These are phyloP conservation scores for Backusella macrospora DNA, from an alignment of 192 early-diverging fungal genomes.

Conservation along the genomic window DNA sequence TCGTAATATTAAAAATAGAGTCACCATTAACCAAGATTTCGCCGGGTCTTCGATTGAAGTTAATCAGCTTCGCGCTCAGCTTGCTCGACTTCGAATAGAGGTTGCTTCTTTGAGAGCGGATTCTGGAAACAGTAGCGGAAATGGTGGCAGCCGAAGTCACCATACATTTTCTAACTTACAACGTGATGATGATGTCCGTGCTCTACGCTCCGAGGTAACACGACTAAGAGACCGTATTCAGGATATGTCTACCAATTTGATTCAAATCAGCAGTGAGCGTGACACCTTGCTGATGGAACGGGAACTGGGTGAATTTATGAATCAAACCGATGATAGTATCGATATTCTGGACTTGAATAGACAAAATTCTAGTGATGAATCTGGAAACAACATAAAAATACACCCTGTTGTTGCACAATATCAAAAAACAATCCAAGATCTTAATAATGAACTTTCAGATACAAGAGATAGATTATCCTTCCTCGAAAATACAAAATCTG, in stretches of 20 bases:
- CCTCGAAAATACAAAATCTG: slow-evolving; percentile 23
- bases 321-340: slow-evolving; percentile 32
- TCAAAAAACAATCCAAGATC: slow-evolving; percentile 39
- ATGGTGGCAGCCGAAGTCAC: slow-evolving; percentile 12
- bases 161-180: slow-evolving; percentile 19
- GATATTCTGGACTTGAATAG: background rate
- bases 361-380: background rate
- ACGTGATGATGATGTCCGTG: slow-evolving; percentile 52
- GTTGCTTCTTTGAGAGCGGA: slow-evolving; percentile 46
- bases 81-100: slow-evolving; percentile 57
- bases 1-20: slow-evolving; percentile 93
- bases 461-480: slow-evolving; percentile 37
- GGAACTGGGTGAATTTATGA: slow-evolving; percentile 40
- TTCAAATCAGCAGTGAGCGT: slow-evolving; percentile 52
- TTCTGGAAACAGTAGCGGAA: slow-evolving; percentile 6
- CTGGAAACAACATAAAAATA: slow-evolving; percentile 15
- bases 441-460: slow-evolving; percentile 40
- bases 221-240: slow-evolving; percentile 54
- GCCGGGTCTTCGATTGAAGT: slow-evolving; percentile 55
- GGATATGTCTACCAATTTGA: slow-evolving; percentile 46
- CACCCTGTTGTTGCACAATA: slow-evolving; percentile 43
- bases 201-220: slow-evolving; percentile 47
- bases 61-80: slow-evolving; percentile 56
- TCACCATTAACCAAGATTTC: slow-evolving; percentile 58
- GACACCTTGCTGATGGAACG: slow-evolving; percentile 57